Percentiles rank a stretch among this genome's conserved stretches.
phyloP scores from a whole-genome alignment of 768 basidiomycete species.

The Fistulinella prunicolor region DNA sequence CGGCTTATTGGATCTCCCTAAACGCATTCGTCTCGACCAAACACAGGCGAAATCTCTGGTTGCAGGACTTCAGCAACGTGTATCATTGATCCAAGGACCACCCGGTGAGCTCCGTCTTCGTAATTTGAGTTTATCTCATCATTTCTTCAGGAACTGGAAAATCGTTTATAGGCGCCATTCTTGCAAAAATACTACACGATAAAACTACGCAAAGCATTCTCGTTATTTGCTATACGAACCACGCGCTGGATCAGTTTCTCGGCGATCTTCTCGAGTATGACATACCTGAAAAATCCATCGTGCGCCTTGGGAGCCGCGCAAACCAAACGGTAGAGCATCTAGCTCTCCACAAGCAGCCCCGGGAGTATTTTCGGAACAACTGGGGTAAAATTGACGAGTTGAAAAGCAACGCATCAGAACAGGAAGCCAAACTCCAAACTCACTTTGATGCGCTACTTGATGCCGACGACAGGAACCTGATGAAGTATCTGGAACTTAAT shows the following conservation, averaged over 20 bases:
- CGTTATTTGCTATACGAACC: constrained; percentile 62
- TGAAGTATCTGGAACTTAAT: constrained; percentile 46
- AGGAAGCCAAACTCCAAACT: no score
- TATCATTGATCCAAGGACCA: constrained; percentile 69
- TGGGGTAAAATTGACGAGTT: constrained; percentile 48
- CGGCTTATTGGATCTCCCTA: no score
- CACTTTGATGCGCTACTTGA: constrained; percentile 10
- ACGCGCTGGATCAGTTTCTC: constrained; percentile 70
- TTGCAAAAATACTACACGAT: constrained; percentile 59
- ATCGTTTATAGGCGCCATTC: constrained; percentile 66
- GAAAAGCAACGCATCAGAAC: neutral
- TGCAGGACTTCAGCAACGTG: constrained; percentile 49
- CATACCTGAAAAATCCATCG: constrained; percentile 46
- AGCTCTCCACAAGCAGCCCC: no score
- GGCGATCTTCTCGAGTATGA: constrained; percentile 59
- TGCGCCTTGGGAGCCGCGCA: constrained; percentile 58
- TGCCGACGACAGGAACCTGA: constrained; percentile 28
- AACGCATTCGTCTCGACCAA: constrained; percentile 44
- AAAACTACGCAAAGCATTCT: constrained; percentile 37
- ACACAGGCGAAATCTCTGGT: constrained; percentile 50
- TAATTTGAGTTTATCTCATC: constrained; percentile 12
- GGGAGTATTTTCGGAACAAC: neutral
- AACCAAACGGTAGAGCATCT: constrained; percentile 47
- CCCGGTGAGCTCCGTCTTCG: no score
- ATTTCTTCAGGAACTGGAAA: constrained; percentile 61